These are phyloP conservation scores for Rhodocollybia butyracea DNA, from an alignment of 768 basidiomycete genomes.

Conservation along the genomic window DNA sequence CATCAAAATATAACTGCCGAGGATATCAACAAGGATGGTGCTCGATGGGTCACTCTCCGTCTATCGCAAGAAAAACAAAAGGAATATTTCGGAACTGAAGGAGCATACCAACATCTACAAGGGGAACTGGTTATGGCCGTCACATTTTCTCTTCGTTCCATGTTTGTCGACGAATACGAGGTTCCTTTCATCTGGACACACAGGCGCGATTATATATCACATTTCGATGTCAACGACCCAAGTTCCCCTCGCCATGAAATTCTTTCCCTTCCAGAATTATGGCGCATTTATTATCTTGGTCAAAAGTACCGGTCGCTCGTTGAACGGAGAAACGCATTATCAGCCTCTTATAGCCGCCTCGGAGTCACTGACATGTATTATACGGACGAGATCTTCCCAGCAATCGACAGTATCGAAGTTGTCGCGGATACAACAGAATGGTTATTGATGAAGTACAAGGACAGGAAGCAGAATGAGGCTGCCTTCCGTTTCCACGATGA, in stretches of 20 bases:
- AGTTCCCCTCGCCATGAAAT: slow-evolving; percentile 65
- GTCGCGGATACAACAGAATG: slow-evolving; percentile 91
- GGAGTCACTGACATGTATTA: slow-evolving; percentile 74
- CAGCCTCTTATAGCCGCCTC: slow-evolving; percentile 64
- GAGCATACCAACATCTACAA: slow-evolving; percentile 56
- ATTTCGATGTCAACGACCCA: slow-evolving; percentile 69
- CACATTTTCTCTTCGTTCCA: slow-evolving; percentile 69
- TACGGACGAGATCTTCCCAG: slow-evolving; percentile 60
- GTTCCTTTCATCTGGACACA: slow-evolving; percentile 96
- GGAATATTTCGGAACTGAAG: slow-evolving; percentile 69
- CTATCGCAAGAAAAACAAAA: slow-evolving; percentile 62
- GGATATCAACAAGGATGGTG: slow-evolving; percentile 70
- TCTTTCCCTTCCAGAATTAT: slow-evolving; percentile 76
- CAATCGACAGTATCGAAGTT: slow-evolving; percentile 79
- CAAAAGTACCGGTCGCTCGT: slow-evolving; percentile 86
- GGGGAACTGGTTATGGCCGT: slow-evolving; percentile 76
- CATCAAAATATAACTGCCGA: slow-evolving; percentile 64
- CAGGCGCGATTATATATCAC: slow-evolving; percentile 85
- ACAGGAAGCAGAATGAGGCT: slow-evolving; percentile 57
- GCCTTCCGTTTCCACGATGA: slow-evolving; percentile 72
- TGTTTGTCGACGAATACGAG: slow-evolving; percentile 88
- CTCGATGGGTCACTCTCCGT: slow-evolving; percentile 84
- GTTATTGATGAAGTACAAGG: slow-evolving; percentile 82
- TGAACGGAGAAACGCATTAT: slow-evolving; percentile 65
- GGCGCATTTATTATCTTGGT: slow-evolving; percentile 88